Percentiles rank a stretch among this genome's conserved stretches.
phyloP scores from a whole-genome alignment of 139 green algal genomes.

The Edaphochlamys debaryana region DNA sequence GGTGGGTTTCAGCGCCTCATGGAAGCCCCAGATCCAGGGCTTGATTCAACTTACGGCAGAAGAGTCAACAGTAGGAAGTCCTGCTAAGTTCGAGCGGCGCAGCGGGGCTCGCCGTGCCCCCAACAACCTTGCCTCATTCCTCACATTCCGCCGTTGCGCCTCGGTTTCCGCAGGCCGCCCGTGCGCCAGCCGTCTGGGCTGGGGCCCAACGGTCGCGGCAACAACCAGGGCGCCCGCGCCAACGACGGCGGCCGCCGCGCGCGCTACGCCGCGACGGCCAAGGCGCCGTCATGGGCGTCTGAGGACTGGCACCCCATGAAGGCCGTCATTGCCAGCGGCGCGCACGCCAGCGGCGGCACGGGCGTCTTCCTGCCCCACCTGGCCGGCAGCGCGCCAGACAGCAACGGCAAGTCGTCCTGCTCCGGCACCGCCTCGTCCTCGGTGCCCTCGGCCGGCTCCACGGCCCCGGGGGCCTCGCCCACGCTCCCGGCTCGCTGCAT shows the following conservation, averaged over 20 bases:
- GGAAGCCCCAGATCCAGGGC: too few relatives aligned
- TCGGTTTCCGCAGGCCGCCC: constrained; percentile 11
- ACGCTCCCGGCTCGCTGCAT: too few relatives aligned
- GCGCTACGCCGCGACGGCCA: constrained; percentile 33
- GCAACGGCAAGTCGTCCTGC: background rate
- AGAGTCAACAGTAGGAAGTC: too few relatives aligned
- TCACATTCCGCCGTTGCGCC: too few relatives aligned
- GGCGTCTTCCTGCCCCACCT: constrained; percentile 37
- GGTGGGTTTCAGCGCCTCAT: too few relatives aligned
- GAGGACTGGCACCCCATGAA: constrained; percentile 40
- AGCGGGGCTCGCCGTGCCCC: too few relatives aligned
- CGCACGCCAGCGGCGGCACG: constrained; percentile 19
- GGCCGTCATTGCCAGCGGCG: constrained; percentile 30
- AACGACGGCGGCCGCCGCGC: background rate
- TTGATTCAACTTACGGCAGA: too few relatives aligned
- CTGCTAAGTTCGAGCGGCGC: too few relatives aligned
- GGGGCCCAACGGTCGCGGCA: constrained; percentile 25
- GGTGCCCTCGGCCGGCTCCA: too few relatives aligned
- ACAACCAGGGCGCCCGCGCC: background rate
- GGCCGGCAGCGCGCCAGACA: background rate
- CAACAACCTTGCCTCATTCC: too few relatives aligned
- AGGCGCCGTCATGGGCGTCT: constrained; percentile 35
- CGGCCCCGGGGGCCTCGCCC: too few relatives aligned
- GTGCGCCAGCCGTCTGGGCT: constrained; percentile 25
- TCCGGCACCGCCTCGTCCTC: too few relatives aligned